Conservation (phyloP, 192 early-diverging fungal genomes). For the Podila minutissima region DNA sequence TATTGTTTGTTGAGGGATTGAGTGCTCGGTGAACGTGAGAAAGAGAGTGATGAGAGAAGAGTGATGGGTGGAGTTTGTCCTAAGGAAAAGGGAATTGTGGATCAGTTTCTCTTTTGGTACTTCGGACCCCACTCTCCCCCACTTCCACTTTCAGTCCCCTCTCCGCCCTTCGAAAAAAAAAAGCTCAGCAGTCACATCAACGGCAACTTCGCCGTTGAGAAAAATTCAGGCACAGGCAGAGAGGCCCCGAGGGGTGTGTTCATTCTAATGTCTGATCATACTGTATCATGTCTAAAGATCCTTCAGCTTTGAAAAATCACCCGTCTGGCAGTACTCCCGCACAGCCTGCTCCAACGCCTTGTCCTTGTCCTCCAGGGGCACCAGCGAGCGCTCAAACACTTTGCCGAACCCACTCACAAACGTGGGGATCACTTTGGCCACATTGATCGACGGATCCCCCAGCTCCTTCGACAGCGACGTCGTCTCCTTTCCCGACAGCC, state of each 20-base stretch:
- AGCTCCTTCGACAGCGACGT: slow-evolving; percentile 76
- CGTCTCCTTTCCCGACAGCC: slow-evolving; percentile 78
- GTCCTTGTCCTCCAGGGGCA: slow-evolving; percentile 50
- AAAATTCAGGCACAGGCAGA: too few relatives aligned
- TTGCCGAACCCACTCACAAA: slow-evolving; percentile 58
- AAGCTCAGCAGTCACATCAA: too few relatives aligned
- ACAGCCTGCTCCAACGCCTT: slow-evolving; percentile 30
- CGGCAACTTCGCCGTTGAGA: too few relatives aligned
- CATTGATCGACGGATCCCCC: slow-evolving; percentile 14
- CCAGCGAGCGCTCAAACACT: slow-evolving; percentile 55
- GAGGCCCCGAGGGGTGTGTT: too few relatives aligned
- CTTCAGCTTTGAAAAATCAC: not conserved
- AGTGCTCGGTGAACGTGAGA: not conserved
- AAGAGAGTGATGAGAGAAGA: not conserved
- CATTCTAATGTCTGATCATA: too few relatives aligned
- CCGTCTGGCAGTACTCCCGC: slow-evolving; percentile 14
- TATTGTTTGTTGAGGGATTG: not conserved
- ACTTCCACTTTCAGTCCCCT: too few relatives aligned
- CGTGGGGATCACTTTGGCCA: slow-evolving; percentile 64
- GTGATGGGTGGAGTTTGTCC: not conserved
- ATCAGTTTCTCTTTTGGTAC: too few relatives aligned
- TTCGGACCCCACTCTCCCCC: too few relatives aligned
- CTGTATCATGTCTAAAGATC: too few relatives aligned
- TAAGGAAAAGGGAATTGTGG: not conserved
- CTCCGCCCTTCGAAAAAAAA: too few relatives aligned